These are phyloP conservation scores for Metschnikowia koreensis DNA, from an alignment of 805 yeast genomes.

Conservation along the genomic window DNA sequence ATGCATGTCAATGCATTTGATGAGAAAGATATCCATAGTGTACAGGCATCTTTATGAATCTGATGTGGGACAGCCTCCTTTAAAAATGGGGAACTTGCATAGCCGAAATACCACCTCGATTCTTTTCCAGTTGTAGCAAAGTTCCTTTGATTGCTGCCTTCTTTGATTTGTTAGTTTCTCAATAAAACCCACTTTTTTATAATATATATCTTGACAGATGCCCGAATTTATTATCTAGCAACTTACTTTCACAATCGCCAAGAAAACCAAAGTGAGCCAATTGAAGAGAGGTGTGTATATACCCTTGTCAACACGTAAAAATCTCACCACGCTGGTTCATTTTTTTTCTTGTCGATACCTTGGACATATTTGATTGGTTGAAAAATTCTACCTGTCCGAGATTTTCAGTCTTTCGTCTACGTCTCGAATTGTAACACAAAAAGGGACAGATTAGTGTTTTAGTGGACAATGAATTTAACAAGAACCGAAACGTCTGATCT, in stretches of 20 bases:
- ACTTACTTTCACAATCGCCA: not conserved
- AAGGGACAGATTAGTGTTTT: too few species aligned
- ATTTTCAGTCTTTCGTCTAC: not conserved
- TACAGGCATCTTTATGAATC: not conserved
- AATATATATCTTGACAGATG: too few species aligned
- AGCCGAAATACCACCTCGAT: too few species aligned
- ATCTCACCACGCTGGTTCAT: not conserved
- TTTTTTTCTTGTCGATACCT: not conserved
- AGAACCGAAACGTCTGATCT: too few species aligned
- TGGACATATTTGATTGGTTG: not conserved
- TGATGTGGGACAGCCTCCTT: not conserved
- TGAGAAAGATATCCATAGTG: not conserved
- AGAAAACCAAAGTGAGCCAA: not conserved
- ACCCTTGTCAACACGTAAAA: not conserved
- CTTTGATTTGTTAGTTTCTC: too few species aligned
- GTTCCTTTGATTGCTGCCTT: too few species aligned
- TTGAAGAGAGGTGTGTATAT: not conserved
- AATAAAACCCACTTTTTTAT: too few species aligned
- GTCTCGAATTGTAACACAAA: too few species aligned
- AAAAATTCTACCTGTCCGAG: not conserved
- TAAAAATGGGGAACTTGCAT: not conserved
- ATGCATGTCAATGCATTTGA: slow-evolving; percentile 1
- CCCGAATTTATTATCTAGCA: too few species aligned
- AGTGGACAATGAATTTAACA: too few species aligned
- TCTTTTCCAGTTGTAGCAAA: too few species aligned